Evolutionary conservation across 1,284 basidiomycete genomes (phyloP).

Genomic region (Leccinum solheimii): DNA sequence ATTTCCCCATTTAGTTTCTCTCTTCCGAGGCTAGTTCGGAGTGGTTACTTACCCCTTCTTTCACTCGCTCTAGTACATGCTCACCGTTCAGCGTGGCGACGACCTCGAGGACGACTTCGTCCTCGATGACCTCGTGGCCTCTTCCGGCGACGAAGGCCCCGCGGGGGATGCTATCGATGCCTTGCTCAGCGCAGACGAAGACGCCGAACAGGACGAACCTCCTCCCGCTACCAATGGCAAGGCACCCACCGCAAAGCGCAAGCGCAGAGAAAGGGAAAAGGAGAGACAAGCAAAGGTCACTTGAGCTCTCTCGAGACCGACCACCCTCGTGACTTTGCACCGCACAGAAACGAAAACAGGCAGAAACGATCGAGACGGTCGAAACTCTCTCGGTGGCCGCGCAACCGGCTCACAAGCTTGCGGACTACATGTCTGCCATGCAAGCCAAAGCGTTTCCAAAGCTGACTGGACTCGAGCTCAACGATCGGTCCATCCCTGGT

Average conservation of each 20-base stretch:
- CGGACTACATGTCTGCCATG: constrained; percentile 58
- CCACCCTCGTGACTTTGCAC: constrained; percentile 5
- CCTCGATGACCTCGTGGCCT: constrained; percentile 65
- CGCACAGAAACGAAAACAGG: constrained; percentile 62
- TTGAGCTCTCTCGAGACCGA: constrained; percentile 23
- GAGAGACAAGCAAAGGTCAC: constrained; percentile 62
- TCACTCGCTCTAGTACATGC: not conserved
- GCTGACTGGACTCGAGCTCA: constrained; percentile 68
- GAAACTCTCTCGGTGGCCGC: constrained; percentile 54
- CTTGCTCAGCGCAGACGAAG: constrained; percentile 48
- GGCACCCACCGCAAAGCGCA: constrained; percentile 55
- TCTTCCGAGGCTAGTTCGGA: not conserved
- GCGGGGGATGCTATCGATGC: constrained; percentile 41
- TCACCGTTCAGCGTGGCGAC: constrained; percentile 52
- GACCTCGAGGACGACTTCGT: constrained; percentile 81
- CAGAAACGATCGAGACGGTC: constrained; percentile 41
- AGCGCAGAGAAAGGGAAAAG: constrained; percentile 70
- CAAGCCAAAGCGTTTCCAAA: constrained; percentile 67
- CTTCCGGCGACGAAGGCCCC: constrained; percentile 54
- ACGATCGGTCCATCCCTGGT: constrained; percentile 75
- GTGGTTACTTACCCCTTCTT: not conserved
- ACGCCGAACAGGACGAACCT: constrained; percentile 37
- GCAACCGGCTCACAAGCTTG: constrained; percentile 54
- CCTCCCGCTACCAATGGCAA: constrained; percentile 25
- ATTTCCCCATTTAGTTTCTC: constrained; percentile 15